These are phyloP conservation scores for Geotrichum cucujoidarum DNA, from an alignment of 1,139 yeast species.

Conservation along the genomic window DNA sequence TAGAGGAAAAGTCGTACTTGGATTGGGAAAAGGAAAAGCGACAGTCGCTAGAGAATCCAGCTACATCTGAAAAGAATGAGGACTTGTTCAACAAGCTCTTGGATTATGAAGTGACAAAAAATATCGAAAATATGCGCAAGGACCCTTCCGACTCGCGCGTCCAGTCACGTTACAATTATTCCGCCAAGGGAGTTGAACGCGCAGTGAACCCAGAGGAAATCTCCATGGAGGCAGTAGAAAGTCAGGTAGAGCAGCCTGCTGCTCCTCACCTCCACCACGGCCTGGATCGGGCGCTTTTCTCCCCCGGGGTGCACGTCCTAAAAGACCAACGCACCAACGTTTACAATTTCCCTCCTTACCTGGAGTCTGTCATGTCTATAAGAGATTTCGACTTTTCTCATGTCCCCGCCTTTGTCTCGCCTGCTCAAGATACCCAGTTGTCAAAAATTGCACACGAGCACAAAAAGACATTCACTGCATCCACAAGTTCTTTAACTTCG, in stretches of 20 bases:
- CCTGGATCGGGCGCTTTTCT: conserved; percentile 63
- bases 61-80: not conserved
- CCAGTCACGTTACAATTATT: too few relatives aligned
- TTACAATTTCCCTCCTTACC: conserved; percentile 60
- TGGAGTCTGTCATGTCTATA: conserved; percentile 59
- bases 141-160: too few relatives aligned
- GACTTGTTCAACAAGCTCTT: conserved; percentile 8
- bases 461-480: conserved; percentile 55
- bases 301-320: conserved; percentile 78
- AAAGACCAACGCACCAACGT: conserved; percentile 73
- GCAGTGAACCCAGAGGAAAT: conserved; percentile 4
- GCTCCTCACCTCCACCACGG: conserved; percentile 55
- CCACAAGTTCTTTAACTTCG: conserved; percentile 85
- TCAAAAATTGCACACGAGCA: conserved; percentile 44
- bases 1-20: not conserved
- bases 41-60: not conserved
- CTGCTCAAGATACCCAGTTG: conserved; percentile 58
- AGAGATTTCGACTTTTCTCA: conserved; percentile 62
- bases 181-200: not conserved
- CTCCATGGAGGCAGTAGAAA: conserved; percentile 6
- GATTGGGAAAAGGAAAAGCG: too few relatives aligned
- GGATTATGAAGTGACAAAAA: not conserved
- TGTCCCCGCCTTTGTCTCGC: conserved; percentile 55
- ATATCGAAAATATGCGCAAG: not conserved
- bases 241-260: conserved; percentile 24